A percentile compares a stretch with the other conserved stretches of the same genome.
Conservation (phyloP, 768 basidiomycete species). For the Leccinum pellstonianum region DNA sequence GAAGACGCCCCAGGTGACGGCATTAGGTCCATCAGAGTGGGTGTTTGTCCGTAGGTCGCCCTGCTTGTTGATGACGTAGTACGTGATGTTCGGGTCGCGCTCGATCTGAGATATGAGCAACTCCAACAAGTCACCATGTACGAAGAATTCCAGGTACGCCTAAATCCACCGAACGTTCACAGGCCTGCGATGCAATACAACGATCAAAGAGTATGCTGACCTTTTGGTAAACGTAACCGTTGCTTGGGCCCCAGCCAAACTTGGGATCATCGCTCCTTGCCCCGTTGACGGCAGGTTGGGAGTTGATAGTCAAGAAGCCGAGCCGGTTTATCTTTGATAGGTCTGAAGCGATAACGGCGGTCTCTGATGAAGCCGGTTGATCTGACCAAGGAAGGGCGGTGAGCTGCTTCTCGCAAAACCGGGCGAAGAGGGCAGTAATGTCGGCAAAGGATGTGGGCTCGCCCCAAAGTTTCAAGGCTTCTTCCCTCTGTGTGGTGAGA, state of each 20-base stretch:
- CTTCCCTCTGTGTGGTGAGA: slow-evolving; percentile 66
- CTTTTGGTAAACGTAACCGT: slow-evolving; percentile 97
- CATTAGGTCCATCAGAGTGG: slow-evolving; percentile 92
- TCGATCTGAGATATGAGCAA: slow-evolving; percentile 80
- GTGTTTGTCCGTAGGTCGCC: slow-evolving; percentile 96
- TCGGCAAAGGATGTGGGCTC: slow-evolving; percentile 67
- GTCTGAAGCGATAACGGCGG: slow-evolving; percentile 70
- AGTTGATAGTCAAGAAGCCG: slow-evolving; percentile 96
- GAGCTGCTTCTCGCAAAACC: slow-evolving; percentile 77
- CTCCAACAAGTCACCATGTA: slow-evolving; percentile 68
- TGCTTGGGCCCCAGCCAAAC: slow-evolving; percentile 92
- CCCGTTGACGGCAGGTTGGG: slow-evolving; percentile 94
- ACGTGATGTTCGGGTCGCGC: slow-evolving; percentile 84
- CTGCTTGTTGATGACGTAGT: slow-evolving; percentile 95
- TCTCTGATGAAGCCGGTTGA: slow-evolving; percentile 81
- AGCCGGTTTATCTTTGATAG: slow-evolving; percentile 84
- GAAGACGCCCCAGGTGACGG: slow-evolving; percentile 99
- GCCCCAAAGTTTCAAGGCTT: slow-evolving; percentile 88
- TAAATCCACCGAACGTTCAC: slow-evolving; percentile 30
- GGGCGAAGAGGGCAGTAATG: slow-evolving; percentile 70
- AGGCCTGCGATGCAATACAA: background rate
- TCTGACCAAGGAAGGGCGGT: slow-evolving; percentile 94
- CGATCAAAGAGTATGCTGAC: slow-evolving; percentile 36
- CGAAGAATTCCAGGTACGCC: slow-evolving; percentile 98
- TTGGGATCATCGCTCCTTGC: slow-evolving; percentile 78